Evolutionary conservation across 2,329 filamentous ascomycete genomes (phyloP).

Genomic region (Sporothrix globosa): DNA sequence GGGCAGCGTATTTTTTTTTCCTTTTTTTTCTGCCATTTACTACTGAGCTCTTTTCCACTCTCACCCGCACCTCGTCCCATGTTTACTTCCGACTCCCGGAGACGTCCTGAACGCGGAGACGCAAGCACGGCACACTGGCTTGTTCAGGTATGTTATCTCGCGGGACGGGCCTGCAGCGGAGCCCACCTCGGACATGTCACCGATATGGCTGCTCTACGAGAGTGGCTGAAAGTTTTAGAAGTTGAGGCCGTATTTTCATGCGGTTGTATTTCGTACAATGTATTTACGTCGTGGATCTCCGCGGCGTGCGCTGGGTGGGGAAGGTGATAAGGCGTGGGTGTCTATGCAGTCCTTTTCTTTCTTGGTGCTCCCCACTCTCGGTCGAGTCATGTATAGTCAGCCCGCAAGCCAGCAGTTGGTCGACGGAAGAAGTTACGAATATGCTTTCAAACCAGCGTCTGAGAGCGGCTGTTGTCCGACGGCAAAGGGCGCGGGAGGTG

Average conservation of each 20-base stretch:
- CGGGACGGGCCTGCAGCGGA: slow-evolving; percentile 11
- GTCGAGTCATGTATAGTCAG: slow-evolving; percentile 4
- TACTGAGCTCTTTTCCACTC: slow-evolving; percentile 5
- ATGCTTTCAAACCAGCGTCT: too few relatives aligned
- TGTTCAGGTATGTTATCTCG: not conserved
- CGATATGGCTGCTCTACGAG: not conserved
- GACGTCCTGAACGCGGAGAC: not conserved
- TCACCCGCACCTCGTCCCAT: slow-evolving; percentile 37
- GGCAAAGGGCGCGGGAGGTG: not conserved
- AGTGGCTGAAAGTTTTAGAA: not conserved
- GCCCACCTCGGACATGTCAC: slow-evolving; percentile 2
- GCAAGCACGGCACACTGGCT: not conserved
- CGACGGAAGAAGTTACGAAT: not conserved
- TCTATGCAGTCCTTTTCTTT: not conserved
- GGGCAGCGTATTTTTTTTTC: not conserved
- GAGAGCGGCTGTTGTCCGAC: not conserved
- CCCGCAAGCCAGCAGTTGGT: not conserved
- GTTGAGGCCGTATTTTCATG: not conserved
- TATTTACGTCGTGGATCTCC: too few relatives aligned
- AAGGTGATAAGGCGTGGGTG: not conserved
- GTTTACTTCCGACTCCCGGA: not conserved
- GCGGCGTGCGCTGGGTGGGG: not conserved
- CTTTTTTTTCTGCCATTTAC: not conserved
- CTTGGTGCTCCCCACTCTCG: not conserved
- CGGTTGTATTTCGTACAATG: too few relatives aligned